phyloP scores from a whole-genome alignment of 305 asterid genomes.

The Fraxinus baroniana region DNA sequence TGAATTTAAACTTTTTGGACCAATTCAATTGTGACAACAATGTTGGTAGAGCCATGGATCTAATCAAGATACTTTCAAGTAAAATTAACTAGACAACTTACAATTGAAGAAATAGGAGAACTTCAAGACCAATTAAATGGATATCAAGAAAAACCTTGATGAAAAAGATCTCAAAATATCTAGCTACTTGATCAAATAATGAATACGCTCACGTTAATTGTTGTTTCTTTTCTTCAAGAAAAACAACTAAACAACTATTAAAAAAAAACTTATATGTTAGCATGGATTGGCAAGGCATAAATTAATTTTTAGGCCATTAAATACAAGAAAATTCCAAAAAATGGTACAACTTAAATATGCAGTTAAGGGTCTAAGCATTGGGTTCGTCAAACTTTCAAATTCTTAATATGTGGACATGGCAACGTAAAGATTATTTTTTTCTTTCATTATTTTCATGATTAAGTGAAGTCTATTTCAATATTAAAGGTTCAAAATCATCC shows the following conservation, averaged over 20 bases:
- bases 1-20: background rate
- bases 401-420: background rate
- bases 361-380: background rate
- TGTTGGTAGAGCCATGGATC: background rate
- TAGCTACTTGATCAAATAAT: background rate
- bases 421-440: background rate
- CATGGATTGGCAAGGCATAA: background rate
- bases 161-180: background rate
- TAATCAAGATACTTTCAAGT: background rate
- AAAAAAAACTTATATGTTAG: background rate
- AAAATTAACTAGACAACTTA: background rate
- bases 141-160: background rate
- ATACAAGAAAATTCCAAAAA: background rate
- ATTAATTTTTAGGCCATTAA: background rate
- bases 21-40: constrained; percentile 8
- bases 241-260: background rate
- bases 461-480: background rate
- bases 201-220: background rate
- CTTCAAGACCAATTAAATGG: background rate
- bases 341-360: background rate
- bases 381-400: background rate
- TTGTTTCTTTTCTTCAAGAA: background rate
- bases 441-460: background rate
- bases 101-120: background rate
- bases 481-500: background rate